Evolutionary conservation across 257 asterid genomes (phyloP).

Genomic region (Rubia yunnanensis): DNA sequence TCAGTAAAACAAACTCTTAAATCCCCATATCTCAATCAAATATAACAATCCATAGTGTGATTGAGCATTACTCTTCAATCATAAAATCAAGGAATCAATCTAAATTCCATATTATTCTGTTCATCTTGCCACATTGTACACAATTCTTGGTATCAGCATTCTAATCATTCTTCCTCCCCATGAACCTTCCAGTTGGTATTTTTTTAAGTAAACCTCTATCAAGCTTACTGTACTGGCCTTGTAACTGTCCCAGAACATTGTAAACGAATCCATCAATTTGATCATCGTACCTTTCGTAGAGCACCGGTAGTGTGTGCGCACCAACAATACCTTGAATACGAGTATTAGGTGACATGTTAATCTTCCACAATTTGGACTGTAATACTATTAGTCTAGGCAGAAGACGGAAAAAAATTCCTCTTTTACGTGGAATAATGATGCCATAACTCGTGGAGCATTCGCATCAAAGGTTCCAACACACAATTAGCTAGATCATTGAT

Average conservation of each 20-base stretch:
- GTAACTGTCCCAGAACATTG: conserved; percentile 40
- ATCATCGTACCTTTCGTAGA: conserved; percentile 76
- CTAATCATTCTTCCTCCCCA: conserved; percentile 48
- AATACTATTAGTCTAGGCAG: not conserved
- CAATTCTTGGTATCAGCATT: not conserved
- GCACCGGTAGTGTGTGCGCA: conserved; percentile 68
- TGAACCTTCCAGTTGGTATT: conserved; percentile 37
- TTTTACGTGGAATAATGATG: not conserved
- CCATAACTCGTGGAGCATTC: not conserved
- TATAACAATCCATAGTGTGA: conserved; percentile 1
- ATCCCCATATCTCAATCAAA: not conserved
- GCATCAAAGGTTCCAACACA: not conserved
- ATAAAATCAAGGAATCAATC: not conserved
- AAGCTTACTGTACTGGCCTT: conserved; percentile 49
- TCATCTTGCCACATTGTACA: not conserved
- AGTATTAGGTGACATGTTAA: not conserved
- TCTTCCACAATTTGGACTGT: not conserved
- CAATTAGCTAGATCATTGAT: not conserved
- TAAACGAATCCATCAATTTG: conserved; percentile 53
- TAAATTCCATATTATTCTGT: not conserved
- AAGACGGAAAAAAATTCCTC: not conserved
- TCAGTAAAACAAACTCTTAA: not conserved
- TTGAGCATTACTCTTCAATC: not conserved
- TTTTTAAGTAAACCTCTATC: conserved; percentile 53
- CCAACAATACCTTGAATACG: conserved; percentile 52